Evolutionary conservation across 257 asterid species (phyloP).

Genomic region (Buddleja alternifolia): DNA sequence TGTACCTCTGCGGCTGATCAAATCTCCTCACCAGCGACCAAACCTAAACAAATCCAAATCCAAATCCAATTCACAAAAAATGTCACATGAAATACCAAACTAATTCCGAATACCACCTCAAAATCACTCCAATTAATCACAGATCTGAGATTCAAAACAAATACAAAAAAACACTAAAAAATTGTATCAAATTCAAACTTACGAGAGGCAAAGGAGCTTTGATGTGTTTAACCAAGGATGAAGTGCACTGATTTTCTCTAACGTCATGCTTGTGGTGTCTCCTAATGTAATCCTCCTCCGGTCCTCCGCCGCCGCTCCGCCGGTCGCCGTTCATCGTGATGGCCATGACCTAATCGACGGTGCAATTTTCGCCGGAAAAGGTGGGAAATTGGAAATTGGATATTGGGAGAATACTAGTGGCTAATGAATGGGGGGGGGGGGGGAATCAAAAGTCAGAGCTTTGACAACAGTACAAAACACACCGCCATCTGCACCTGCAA

Average conservation of each 20-base stretch:
- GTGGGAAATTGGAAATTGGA: background rate
- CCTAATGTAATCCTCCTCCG: slow-evolving; percentile 69
- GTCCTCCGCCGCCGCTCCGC: slow-evolving; percentile 39
- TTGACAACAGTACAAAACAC: slow-evolving; percentile 47
- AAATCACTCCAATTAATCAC: background rate
- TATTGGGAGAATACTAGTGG: slow-evolving; percentile 19
- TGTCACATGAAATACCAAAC: background rate
- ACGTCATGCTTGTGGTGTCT: slow-evolving; percentile 78
- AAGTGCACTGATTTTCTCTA: slow-evolving; percentile 71
- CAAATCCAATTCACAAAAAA: slow-evolving; percentile 8
- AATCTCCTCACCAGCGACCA: slow-evolving; percentile 91
- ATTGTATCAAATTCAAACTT: slow-evolving; percentile 22
- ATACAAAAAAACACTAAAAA: background rate
- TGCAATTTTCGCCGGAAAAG: slow-evolving; percentile 13
- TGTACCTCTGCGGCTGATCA: slow-evolving; percentile 94
- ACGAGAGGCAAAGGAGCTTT: slow-evolving; percentile 90
- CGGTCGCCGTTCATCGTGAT: slow-evolving; percentile 44
- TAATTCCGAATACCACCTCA: no score
- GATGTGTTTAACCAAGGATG: slow-evolving; percentile 78
- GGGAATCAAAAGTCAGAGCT: slow-evolving; percentile 43
- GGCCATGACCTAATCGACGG: slow-evolving; percentile 32
- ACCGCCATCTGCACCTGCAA: slow-evolving; percentile 54
- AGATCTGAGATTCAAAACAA: slow-evolving; percentile 26
- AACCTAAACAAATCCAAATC: slow-evolving; percentile 46
- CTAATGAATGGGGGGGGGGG: slow-evolving; percentile 37